A percentile compares a stretch with the other conserved stretches of the same genome.
Evolutionary conservation across 805 yeast species (phyloP).

Genomic region (Debaryomyces tyrocola): DNA sequence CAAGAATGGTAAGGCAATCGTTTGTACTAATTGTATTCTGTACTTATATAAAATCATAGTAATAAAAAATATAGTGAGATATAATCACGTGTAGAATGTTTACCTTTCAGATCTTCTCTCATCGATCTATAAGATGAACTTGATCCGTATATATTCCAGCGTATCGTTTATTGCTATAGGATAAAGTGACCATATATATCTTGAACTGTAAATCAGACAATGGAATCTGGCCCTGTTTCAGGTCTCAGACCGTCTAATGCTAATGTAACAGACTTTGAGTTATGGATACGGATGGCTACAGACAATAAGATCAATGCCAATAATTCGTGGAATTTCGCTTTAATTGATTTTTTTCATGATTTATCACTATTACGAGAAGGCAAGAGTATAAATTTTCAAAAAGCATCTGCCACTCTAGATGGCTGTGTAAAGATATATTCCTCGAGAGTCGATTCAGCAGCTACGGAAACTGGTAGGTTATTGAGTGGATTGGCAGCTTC

Average conservation of each 20-base stretch:
- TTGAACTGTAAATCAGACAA: not conserved
- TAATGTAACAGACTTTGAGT: conserved; percentile 32
- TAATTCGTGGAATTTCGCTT: conserved; percentile 51
- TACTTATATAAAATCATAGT: not conserved
- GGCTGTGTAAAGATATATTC: conserved; percentile 94
- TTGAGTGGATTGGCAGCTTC: conserved; percentile 69
- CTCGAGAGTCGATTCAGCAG: conserved; percentile 88
- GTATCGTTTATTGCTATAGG: too few relatives aligned
- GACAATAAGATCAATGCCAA: conserved; percentile 49
- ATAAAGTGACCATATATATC: too few relatives aligned
- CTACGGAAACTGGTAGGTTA: conserved; percentile 83
- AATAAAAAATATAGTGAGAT: not conserved
- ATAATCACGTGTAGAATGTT: not conserved
- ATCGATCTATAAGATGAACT: not conserved
- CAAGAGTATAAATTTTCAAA: conserved; percentile 72
- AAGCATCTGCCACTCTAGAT: conserved; percentile 87
- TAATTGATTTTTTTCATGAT: conserved; percentile 55
- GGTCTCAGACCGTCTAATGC: not conserved
- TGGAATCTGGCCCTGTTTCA: not conserved
- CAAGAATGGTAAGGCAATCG: conserved; percentile 63
- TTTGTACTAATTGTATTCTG: not conserved
- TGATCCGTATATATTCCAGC: not conserved
- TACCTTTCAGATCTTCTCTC: not conserved
- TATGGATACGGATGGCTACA: conserved; percentile 48
- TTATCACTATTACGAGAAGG: conserved; percentile 48